Conservation (phyloP, 345 rosid species). For the Cardamine resedifolia region DNA sequence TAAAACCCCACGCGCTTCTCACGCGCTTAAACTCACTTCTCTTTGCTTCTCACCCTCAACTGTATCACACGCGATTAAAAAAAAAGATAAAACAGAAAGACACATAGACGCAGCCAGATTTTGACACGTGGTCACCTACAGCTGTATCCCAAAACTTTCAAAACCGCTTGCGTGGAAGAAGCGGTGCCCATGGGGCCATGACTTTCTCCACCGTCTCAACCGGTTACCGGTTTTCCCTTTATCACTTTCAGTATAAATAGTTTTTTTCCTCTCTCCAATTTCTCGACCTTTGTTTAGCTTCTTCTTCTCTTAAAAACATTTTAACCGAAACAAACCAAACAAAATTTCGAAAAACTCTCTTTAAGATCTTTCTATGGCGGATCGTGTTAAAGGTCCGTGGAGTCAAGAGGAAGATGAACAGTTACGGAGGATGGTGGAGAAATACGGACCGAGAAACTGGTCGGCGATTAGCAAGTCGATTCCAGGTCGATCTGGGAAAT, state of each 20-base stretch:
- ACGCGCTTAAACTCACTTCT: not conserved
- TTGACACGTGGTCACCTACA: conserved; percentile 75
- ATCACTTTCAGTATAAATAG: conserved; percentile 36
- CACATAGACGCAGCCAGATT: conserved; percentile 22
- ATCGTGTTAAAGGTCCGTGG: conserved; percentile 96
- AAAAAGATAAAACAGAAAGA: not conserved
- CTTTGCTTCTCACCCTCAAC: not conserved
- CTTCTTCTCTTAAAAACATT: not conserved
- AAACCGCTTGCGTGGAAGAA: conserved; percentile 65
- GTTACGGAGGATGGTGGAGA: conserved; percentile 61
- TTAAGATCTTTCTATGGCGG: conserved; percentile 35
- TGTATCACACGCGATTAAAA: conserved; percentile 18
- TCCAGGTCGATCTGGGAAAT: conserved; percentile 94
- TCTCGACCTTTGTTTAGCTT: conserved; percentile 10
- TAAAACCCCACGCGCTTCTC: not conserved
- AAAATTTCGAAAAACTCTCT: not conserved
- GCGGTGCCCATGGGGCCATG: conserved; percentile 53
- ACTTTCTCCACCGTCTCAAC: conserved; percentile 48
- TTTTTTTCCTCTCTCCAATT: conserved; percentile 23
- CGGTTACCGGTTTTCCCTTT: conserved; percentile 40
- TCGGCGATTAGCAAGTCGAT: conserved; percentile 83
- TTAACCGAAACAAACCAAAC: not conserved
- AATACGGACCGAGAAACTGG: conserved; percentile 90
- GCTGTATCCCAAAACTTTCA: conserved; percentile 74
- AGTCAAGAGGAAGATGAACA: conserved; percentile 89